Percentiles rank a stretch among this genome's conserved stretches.
These are phyloP conservation scores for Fusarium agapanthi DNA, from an alignment of 2,329 filamentous ascomycete species.

Conservation along the genomic window DNA sequence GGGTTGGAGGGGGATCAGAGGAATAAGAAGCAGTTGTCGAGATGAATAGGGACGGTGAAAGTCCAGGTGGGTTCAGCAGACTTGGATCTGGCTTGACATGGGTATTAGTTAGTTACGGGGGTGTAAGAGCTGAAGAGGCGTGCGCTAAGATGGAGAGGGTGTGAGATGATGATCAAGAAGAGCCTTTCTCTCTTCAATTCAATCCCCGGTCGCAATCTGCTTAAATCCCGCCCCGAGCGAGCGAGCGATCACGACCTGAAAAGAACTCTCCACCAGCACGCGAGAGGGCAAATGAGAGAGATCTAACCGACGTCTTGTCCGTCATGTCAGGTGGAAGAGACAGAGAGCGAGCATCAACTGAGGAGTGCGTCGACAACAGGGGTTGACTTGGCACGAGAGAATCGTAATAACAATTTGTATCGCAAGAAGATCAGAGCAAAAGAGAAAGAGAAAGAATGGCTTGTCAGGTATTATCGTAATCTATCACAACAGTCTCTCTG, in stretches of 20 bases:
- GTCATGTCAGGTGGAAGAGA: neutral
- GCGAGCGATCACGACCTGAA: slow-evolving; percentile 37
- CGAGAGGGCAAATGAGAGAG: slow-evolving; percentile 42
- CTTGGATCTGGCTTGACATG: slow-evolving; percentile 34
- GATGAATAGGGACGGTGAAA: slow-evolving; percentile 36
- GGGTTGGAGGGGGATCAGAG: slow-evolving; percentile 13
- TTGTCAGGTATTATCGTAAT: neutral
- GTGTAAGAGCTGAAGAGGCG: neutral
- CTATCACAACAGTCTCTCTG: neutral
- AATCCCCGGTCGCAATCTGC: slow-evolving; percentile 39
- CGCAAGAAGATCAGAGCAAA: neutral
- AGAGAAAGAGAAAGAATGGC: neutral
- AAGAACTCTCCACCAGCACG: slow-evolving; percentile 36
- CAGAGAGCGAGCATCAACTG: slow-evolving; percentile 17
- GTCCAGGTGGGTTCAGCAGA: slow-evolving; percentile 27
- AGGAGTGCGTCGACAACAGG: slow-evolving; percentile 35
- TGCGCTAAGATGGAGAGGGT: slow-evolving; percentile 2
- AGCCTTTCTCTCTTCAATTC: neutral
- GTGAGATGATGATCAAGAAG: neutral
- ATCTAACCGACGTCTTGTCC: slow-evolving; percentile 32
- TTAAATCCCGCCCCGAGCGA: slow-evolving; percentile 31
- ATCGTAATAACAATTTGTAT: neutral
- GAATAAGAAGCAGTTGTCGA: slow-evolving; percentile 31
- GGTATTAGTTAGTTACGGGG: neutral
- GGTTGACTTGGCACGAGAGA: neutral